A percentile compares a stretch with the other conserved stretches of the same genome.
Evolutionary conservation across 2,329 filamentous ascomycete species (phyloP).

Genomic region (Chaetothyriales sp.): DNA sequence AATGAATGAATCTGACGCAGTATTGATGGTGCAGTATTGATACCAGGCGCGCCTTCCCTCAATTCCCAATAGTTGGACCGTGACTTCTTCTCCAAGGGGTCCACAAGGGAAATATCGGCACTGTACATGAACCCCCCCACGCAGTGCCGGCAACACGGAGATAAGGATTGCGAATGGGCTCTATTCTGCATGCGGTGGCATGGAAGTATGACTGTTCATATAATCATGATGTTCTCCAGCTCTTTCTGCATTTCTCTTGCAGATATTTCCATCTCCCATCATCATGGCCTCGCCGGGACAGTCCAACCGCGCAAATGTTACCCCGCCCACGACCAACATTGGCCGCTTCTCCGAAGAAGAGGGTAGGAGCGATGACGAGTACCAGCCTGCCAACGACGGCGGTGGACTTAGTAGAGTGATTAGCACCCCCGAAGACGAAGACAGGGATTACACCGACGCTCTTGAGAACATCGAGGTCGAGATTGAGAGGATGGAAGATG

Average conservation of each 20-base stretch:
- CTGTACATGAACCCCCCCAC: neutral
- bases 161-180: neutral
- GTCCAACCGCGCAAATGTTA: constrained; percentile 8
- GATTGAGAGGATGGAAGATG: constrained; percentile 35
- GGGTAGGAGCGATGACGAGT: constrained; percentile 13
- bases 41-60: too few relatives aligned
- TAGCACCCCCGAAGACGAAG: neutral
- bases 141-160: neutral
- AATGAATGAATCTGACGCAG: too few relatives aligned
- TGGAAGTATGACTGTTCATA: neutral
- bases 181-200: neutral
- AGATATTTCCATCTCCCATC: neutral
- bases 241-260: neutral
- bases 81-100: neutral
- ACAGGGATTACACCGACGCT: constrained; percentile 9
- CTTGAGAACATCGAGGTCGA: constrained; percentile 15
- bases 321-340: constrained; percentile 10
- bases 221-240: neutral
- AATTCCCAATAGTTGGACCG: too few relatives aligned
- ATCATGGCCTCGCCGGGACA: constrained; percentile 11
- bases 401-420: constrained; percentile 1
- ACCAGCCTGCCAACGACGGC: constrained; percentile 3
- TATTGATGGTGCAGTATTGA: too few relatives aligned
- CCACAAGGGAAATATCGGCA: neutral
- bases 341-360: constrained; percentile 13